A percentile compares a stretch with the other conserved stretches of the same genome.
Evolutionary conservation across 2,329 filamentous ascomycete species (phyloP).

Genomic region (Plectosphaerella plurivora): DNA sequence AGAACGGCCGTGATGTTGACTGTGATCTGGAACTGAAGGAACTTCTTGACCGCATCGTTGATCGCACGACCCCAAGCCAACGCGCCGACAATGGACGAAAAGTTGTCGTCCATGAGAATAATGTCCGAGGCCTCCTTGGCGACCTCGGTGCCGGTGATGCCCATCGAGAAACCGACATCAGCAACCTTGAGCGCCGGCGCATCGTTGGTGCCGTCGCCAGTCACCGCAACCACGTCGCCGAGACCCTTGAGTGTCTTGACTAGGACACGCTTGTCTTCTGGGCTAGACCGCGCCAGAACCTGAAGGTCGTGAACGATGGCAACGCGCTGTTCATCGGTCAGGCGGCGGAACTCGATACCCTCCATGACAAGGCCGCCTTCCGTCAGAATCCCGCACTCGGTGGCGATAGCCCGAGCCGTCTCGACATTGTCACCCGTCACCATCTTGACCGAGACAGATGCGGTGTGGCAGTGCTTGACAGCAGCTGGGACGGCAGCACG

Average conservation of each 20-base stretch:
- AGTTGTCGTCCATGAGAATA: conserved; percentile 60
- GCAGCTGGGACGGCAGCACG: conserved; percentile 12
- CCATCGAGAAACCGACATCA: conserved; percentile 68
- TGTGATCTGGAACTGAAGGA: conserved; percentile 61
- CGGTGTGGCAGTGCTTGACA: conserved; percentile 8
- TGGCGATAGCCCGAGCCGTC: conserved; percentile 44
- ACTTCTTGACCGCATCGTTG: conserved; percentile 62
- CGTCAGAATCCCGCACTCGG: conserved; percentile 49
- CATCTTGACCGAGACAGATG: conserved; percentile 40
- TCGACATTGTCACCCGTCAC: conserved; percentile 40
- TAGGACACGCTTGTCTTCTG: conserved; percentile 64
- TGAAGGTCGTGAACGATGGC: conserved; percentile 44
- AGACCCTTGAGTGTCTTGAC: conserved; percentile 61
- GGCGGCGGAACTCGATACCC: conserved; percentile 52
- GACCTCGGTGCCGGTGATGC: conserved; percentile 61
- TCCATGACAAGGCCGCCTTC: conserved; percentile 58
- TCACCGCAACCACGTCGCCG: conserved; percentile 63
- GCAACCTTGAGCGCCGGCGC: conserved; percentile 62
- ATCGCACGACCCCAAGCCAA: conserved; percentile 59
- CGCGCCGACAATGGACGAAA: conserved; percentile 57
- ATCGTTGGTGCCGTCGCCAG: conserved; percentile 64
- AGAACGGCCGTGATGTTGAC: conserved; percentile 78
- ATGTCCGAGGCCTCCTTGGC: conserved; percentile 59
- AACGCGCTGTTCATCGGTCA: conserved; percentile 43
- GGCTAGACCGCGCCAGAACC: conserved; percentile 64